Base-by-base conservation (phyloP, 805 yeast genomes). In the Brettanomyces custersianus region DNA sequence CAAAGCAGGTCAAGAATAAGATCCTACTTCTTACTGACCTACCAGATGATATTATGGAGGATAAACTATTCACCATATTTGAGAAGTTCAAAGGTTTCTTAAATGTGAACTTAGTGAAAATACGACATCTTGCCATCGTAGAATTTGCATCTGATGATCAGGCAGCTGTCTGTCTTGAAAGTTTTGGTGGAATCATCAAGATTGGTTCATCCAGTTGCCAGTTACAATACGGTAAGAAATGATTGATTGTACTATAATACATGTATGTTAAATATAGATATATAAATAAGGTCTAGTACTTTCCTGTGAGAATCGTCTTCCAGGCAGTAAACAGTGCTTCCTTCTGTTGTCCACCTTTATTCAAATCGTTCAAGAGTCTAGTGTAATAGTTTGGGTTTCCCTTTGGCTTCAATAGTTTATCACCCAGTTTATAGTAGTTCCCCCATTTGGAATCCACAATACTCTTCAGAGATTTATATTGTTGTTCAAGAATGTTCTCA, bases 311-410 rank as follows among this genome's bases (percentile, higher is more conserved):
- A 21, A 86, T 84, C 15, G 88, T 81, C 57, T 77, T 75, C 54
- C 82, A 49, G 16, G 92, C 94, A 27, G 74, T 61, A 36, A 71
- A 54, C 35, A 80, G 56, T 12, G 72, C 69, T 57, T 83, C 94
- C 55, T 73, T 78, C 49, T 71, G 69, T 48, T 78, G 77, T 18
- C 90, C 88, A 32, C 64, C 64, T 15, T 48, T 49, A 40, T 69
- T 65, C 29, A 87, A 70, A 54, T 85, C 94, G 20, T 69, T 66
- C 58, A 80, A 45, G 36, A 87, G 65, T 49, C 92, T 69, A 28
- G 67, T 71, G 51, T 87, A 87, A 52, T 87, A 87, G 32, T 68
- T 57, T 3, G 94, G 86, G 57, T 85, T 83, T 2, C 95, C 95
- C 49, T 79, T 77, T n/a, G 96, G 96, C 45, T 58, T 66, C 48